A percentile compares a stretch with the other conserved stretches of the same genome.
These are phyloP conservation scores for Ampelomyces quisqualis DNA, from an alignment of 2,329 filamentous ascomycete species.

Conservation along the genomic window DNA sequence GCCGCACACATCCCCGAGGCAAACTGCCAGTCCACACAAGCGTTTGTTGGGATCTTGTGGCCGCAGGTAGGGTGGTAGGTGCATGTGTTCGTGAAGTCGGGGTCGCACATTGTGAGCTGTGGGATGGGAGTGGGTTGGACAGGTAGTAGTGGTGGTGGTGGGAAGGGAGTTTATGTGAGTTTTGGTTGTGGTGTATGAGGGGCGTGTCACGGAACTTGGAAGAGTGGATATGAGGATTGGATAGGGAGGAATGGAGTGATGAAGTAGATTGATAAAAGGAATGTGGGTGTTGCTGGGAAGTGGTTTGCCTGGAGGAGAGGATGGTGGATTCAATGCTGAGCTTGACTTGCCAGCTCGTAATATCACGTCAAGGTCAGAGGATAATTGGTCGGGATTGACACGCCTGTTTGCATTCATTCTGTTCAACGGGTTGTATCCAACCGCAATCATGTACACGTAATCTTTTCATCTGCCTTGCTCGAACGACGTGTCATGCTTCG, in stretches of 20 bases:
- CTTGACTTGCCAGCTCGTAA: not conserved
- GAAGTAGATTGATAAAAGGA: too few relatives aligned
- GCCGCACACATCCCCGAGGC: not conserved
- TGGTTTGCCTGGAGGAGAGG: too few relatives aligned
- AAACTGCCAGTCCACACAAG: not conserved
- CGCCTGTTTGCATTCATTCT: not conserved
- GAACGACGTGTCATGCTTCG: not conserved
- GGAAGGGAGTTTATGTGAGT: not conserved
- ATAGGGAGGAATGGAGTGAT: too few relatives aligned
- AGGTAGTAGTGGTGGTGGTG: not conserved
- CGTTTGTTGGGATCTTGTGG: not conserved
- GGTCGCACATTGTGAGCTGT: not conserved
- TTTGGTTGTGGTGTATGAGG: not conserved
- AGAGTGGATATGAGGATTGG: too few relatives aligned
- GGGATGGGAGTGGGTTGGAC: not conserved
- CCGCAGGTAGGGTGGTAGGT: not conserved
- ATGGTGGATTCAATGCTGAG: not conserved
- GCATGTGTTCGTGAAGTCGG: not conserved
- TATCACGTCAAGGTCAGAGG: not conserved
- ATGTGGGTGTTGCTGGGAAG: too few relatives aligned
- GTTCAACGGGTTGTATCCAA: not conserved
- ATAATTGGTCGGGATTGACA: too few relatives aligned
- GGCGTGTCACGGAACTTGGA: not conserved
- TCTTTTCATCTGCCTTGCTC: not conserved
- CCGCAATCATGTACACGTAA: not conserved